Base-by-base conservation (phyloP, 2,329 filamentous ascomycete genomes). In the Xylariaceae sp. region DNA sequence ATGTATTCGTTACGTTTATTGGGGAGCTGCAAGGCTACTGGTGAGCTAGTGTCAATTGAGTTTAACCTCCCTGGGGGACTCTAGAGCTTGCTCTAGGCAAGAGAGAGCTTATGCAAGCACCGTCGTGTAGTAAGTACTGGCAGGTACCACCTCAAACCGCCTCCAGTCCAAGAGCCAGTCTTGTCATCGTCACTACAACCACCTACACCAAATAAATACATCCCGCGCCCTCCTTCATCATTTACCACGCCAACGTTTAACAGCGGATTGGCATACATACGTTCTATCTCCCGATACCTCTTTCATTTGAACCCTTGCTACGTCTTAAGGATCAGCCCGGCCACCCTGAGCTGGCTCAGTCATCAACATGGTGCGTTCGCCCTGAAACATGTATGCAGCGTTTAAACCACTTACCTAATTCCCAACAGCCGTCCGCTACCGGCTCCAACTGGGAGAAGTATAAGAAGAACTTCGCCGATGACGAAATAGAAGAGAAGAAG, bases 401-500 rank as follows among this genome's bases (percentile, higher is more conserved):
- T 7, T 24, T 6, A 11, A 24, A 7, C 21, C 6, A 24, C 41
- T 46, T 50, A 32, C 44, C 51, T 59, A 47, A 59, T 36, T 13
- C 8, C 12, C 15, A 15, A 13, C 14, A 96, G 89, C 89, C 89
- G 76, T 90, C 86, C 72, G 90, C 92, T 67, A 94, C 85, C 59
- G 92, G 92, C 64, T 70, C 76, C 67, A 87, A 80, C 77, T 98
- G 92, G 92, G 92, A 98, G 77, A 97, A 97, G 74, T 97, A 95
- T 76, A 79, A 86, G 71, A 96, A 97, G 77, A 89, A 83, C 62
- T 98, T 87, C 62, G 90, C 84, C 61, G 92, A 98, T 61, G 92
- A 98, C 58, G 92, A 97, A 65, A 74, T 89, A 66, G 88, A 94
- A 64, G 92, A 98, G 77, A 98, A 98, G 83, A 98, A 98, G 80